These are phyloP conservation scores for Chaetomium olivaceum DNA, from an alignment of 2,329 filamentous ascomycete species.

Conservation along the genomic window DNA sequence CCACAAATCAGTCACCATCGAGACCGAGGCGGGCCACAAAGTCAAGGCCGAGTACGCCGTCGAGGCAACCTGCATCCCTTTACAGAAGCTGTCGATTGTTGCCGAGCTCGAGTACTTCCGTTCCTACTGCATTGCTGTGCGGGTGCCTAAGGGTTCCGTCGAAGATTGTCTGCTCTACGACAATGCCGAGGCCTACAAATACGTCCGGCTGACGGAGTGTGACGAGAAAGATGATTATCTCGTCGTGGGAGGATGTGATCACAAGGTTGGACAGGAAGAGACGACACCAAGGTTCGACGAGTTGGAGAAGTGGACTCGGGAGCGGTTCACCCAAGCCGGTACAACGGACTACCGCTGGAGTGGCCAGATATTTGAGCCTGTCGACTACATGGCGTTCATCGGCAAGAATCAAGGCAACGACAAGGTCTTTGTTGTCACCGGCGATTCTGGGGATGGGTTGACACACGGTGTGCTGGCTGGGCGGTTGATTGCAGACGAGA, in stretches of 20 bases:
- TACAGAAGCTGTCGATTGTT: constrained; percentile 56
- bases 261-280: constrained; percentile 57
- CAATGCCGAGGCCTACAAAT: constrained; percentile 56
- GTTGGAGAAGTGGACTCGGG: constrained; percentile 54
- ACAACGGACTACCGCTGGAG: constrained; percentile 58
- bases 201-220: constrained; percentile 54
- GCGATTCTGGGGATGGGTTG: constrained; percentile 59
- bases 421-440: constrained; percentile 55
- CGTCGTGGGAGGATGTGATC: constrained; percentile 57
- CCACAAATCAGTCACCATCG: constrained; percentile 47
- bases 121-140: constrained; percentile 58
- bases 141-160: constrained; percentile 52
- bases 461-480: constrained; percentile 58
- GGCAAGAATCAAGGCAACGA: constrained; percentile 55
- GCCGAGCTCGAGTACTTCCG: constrained; percentile 55
- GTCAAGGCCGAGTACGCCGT: constrained; percentile 52
- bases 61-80: constrained; percentile 56
- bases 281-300: constrained; percentile 49
- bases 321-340: constrained; percentile 52
- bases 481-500: constrained; percentile 54
- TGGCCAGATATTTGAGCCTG: constrained; percentile 58
- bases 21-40: constrained; percentile 48
- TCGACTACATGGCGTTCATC: constrained; percentile 57
- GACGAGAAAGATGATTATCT: constrained; percentile 57
- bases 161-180: constrained; percentile 60